phyloP scores from a whole-genome alignment of 495 filamentous ascomycete genomes.

The Penicillium angulare region DNA sequence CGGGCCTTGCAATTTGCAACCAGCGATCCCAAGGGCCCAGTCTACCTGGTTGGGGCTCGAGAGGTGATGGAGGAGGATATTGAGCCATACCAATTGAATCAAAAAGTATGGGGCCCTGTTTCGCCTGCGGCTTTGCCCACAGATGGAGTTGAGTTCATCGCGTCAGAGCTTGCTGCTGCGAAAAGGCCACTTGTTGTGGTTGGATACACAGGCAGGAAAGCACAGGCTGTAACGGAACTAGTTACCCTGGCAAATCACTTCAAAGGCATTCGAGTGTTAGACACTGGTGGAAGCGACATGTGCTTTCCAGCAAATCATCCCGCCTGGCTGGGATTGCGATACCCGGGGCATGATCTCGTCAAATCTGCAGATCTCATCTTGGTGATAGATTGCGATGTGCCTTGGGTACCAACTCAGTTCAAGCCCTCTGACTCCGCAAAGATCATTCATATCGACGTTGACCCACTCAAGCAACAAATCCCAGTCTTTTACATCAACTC shows the following conservation, averaged over 20 bases:
- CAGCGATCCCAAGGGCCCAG: constrained; percentile 79
- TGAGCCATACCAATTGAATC: constrained; percentile 72
- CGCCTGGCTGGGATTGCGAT: constrained; percentile 71
- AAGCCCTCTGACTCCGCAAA: constrained; percentile 55
- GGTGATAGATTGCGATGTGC: constrained; percentile 81
- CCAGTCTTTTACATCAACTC: constrained; percentile 78
- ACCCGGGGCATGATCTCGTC: constrained; percentile 72
- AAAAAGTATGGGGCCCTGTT: constrained; percentile 71
- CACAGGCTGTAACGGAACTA: constrained; percentile 65
- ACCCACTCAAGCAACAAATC: constrained; percentile 86
- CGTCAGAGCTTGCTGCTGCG: constrained; percentile 67
- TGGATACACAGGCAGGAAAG: constrained; percentile 78
- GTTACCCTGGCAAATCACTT: constrained; percentile 76
- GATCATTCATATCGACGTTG: constrained; percentile 81
- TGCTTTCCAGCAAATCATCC: constrained; percentile 85
- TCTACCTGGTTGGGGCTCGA: constrained; percentile 79
- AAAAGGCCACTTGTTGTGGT: constrained; percentile 77
- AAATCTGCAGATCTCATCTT: constrained; percentile 79
- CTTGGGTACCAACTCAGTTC: constrained; percentile 66
- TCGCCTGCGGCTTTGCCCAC: constrained; percentile 70
- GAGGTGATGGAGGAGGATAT: constrained; percentile 95
- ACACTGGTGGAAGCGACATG: constrained; percentile 93
- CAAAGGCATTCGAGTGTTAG: constrained; percentile 77
- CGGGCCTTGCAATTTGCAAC: constrained; percentile 84
- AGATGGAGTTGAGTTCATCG: constrained; percentile 64